phyloP scores from a whole-genome alignment of 306 rosid genomes.

The Pyrus bretschneideri region DNA sequence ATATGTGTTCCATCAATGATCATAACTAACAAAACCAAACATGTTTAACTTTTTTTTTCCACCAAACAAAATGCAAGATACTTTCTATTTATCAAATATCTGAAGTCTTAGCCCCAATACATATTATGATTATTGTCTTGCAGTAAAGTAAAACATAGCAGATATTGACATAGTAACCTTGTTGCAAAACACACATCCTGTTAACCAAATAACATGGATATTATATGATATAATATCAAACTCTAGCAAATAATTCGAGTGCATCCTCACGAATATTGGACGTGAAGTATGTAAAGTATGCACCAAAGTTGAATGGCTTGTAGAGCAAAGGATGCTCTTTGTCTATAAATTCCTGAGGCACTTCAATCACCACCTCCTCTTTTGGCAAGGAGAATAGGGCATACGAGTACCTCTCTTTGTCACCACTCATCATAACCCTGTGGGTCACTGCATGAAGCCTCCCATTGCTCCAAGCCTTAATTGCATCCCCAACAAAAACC shows the following conservation, averaged over 20 bases:
- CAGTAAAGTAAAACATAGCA: not conserved
- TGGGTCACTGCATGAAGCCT: slow-evolving; percentile 40
- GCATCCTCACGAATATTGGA: slow-evolving; percentile 22
- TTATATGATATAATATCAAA: slow-evolving; percentile 6
- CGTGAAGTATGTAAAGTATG: slow-evolving; percentile 17
- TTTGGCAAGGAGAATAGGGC: slow-evolving; percentile 30
- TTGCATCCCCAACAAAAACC: slow-evolving; percentile 40
- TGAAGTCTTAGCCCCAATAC: not conserved
- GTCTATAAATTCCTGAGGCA: slow-evolving; percentile 37
- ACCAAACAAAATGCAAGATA: not conserved
- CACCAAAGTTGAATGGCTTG: slow-evolving; percentile 29
- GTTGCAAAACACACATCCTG: not conserved
- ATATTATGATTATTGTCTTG: not conserved
- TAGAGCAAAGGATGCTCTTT: slow-evolving; percentile 35
- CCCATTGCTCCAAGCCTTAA: slow-evolving; percentile 56
- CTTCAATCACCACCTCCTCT: slow-evolving; percentile 26
- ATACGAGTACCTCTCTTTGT: slow-evolving; percentile 31
- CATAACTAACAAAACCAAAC: not conserved
- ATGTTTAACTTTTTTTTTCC: not conserved
- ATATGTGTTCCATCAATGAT: not conserved
- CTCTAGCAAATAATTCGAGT: slow-evolving; percentile 35
- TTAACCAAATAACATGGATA: not conserved
- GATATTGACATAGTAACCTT: not conserved
- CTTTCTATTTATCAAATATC: not conserved
- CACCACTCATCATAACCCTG: slow-evolving; percentile 36